Evolutionary conservation across 2,329 filamentous ascomycete genomes (phyloP).

Genomic region (Trichoderma aggressivum): DNA sequence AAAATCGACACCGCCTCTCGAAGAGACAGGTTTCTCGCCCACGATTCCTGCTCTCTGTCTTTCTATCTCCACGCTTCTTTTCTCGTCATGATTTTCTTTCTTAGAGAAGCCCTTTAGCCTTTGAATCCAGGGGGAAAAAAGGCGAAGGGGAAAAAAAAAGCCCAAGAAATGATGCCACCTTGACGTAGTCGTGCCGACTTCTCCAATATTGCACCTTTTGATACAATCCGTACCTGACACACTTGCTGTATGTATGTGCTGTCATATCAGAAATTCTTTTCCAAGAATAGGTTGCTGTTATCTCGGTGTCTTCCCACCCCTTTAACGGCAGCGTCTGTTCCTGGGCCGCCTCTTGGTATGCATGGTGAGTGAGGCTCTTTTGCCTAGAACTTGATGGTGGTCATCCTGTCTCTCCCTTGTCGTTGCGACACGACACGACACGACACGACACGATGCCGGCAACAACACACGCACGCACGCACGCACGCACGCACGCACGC

Average conservation of each 20-base stretch:
- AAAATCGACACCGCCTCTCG: slow-evolving; percentile 14
- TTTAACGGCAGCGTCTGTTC: neutral
- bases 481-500: neutral
- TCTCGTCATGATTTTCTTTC: neutral
- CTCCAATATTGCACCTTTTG: neutral
- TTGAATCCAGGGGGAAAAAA: neutral
- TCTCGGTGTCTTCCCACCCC: slow-evolving; percentile 1
- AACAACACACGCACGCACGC: neutral
- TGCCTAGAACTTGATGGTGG: neutral
- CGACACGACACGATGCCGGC: neutral
- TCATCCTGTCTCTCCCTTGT: neutral
- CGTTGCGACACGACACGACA: slow-evolving; percentile 1
- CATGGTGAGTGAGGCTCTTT: slow-evolving; percentile 3
- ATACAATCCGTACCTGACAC: slow-evolving; percentile 1
- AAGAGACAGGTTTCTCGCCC: neutral
- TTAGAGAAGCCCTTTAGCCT: neutral
- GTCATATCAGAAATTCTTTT: slow-evolving; percentile 1
- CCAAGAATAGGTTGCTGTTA: neutral
- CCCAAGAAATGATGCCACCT: slow-evolving; percentile 14
- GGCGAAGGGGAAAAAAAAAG: neutral
- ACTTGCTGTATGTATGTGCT: slow-evolving; percentile 10
- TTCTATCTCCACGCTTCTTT: neutral
- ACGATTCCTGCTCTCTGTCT: neutral
- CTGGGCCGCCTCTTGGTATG: neutral
- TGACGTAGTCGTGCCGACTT: slow-evolving; percentile 6